phyloP scores from a whole-genome alignment of 2,329 filamentous ascomycete genomes.

The Incumbomyces lentus region DNA sequence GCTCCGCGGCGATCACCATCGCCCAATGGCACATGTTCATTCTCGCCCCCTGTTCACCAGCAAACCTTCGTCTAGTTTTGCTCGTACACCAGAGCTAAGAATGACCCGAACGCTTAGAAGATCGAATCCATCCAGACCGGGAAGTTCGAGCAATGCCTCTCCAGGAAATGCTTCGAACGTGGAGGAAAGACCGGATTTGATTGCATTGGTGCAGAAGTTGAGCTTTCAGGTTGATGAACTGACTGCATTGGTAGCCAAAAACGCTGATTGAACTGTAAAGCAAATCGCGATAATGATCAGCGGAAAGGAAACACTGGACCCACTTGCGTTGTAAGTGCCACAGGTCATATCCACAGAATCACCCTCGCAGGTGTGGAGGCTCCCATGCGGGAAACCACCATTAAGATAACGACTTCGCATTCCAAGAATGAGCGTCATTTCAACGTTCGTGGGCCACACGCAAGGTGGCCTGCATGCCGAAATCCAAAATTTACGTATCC shows the following conservation, averaged over 20 bases:
- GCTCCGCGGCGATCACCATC: constrained; percentile 18
- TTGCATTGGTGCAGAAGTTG: constrained; percentile 19
- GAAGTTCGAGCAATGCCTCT: background rate
- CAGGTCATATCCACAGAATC: no score
- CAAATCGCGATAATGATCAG: no score
- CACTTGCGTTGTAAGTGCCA: no score
- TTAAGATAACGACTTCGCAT: no score
- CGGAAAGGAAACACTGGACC: no score
- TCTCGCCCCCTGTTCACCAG: background rate
- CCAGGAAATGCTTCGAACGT: constrained; percentile 12
- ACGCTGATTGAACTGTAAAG: constrained; percentile 14
- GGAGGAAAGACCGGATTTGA: constrained; percentile 15
- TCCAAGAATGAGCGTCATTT: no score
- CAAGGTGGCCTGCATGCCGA: no score
- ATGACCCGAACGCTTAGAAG: constrained; percentile 3
- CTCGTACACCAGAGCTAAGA: background rate
- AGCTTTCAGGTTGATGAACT: constrained; percentile 20
- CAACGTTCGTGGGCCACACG: no score
- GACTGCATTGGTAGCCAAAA: constrained; percentile 20
- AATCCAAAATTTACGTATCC: no score
- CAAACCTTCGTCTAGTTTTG: background rate
- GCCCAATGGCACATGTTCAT: constrained; percentile 8
- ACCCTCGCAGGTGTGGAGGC: no score
- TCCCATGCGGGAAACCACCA: no score
- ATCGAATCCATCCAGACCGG: background rate